A percentile compares a stretch with the other conserved stretches of the same genome.
Evolutionary conservation across 192 early-diverging fungal species (phyloP).

Genomic region (Coemansia sp.): DNA sequence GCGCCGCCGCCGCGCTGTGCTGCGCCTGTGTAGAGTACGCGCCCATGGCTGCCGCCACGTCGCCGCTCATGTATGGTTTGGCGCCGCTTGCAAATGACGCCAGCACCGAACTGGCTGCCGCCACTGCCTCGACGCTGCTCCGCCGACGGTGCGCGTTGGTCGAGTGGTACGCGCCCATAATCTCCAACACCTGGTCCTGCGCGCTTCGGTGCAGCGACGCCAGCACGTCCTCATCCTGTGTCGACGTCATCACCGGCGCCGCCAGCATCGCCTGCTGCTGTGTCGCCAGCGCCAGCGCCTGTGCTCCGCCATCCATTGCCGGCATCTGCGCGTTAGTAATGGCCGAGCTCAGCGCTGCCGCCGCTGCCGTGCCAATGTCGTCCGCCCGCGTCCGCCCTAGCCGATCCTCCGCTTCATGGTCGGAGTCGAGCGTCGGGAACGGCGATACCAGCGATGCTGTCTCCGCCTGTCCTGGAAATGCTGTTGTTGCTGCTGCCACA

Average conservation of each 20-base stretch:
- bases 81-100: slow-evolving; percentile 51
- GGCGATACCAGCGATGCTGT: slow-evolving; percentile 9
- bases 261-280: slow-evolving; percentile 6
- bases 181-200: slow-evolving; percentile 50
- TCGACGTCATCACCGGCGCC: slow-evolving; percentile 2
- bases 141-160: slow-evolving; percentile 43
- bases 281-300: slow-evolving; percentile 11
- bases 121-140: slow-evolving; percentile 53
- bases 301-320: not conserved
- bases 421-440: slow-evolving; percentile 28
- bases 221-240: slow-evolving; percentile 14
- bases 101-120: slow-evolving; percentile 54
- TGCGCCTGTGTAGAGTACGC: slow-evolving; percentile 32
- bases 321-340: slow-evolving; percentile 23
- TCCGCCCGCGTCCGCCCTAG: not conserved
- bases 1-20: slow-evolving; percentile 39
- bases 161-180: slow-evolving; percentile 44
- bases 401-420: not conserved
- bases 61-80: slow-evolving; percentile 30
- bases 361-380: slow-evolving; percentile 22
- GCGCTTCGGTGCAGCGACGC: slow-evolving; percentile 27
- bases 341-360: slow-evolving; percentile 30
- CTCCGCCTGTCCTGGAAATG: not conserved
- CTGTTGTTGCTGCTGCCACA: slow-evolving; percentile 9
- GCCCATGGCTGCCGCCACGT: slow-evolving; percentile 13